phyloP scores from a whole-genome alignment of 2,329 filamentous ascomycete genomes.

The Macrophomina pseudophaseolina region DNA sequence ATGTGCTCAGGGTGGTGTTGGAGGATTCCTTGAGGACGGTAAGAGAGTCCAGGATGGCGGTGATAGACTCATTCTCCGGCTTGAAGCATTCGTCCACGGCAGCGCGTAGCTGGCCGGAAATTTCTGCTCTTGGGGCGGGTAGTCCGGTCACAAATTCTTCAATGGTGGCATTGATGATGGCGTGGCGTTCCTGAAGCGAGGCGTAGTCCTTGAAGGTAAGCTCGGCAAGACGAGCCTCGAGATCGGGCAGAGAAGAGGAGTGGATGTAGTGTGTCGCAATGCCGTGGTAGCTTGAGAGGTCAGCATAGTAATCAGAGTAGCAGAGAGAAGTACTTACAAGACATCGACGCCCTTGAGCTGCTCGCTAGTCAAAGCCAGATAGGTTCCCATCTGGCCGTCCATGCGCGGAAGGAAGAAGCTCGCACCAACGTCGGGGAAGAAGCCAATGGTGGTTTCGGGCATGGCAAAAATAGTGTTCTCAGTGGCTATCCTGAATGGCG shows the following conservation, averaged over 20 bases:
- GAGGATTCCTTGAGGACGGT: conserved; percentile 49
- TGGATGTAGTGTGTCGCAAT: conserved; percentile 96
- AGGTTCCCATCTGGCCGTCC: conserved; percentile 85
- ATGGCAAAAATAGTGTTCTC: conserved; percentile 96
- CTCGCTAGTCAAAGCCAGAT: conserved; percentile 90
- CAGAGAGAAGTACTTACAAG: conserved; percentile 52
- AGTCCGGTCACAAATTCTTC: conserved; percentile 90
- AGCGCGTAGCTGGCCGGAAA: conserved; percentile 72
- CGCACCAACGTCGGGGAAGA: conserved; percentile 97
- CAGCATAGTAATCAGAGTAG: neutral
- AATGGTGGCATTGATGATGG: conserved; percentile 82
- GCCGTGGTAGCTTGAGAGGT: conserved; percentile 67
- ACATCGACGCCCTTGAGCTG: conserved; percentile 80
- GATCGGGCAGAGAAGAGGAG: conserved; percentile 79
- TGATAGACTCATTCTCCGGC: conserved; percentile 62
- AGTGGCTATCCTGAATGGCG: conserved; percentile 94
- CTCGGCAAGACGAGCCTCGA: conserved; percentile 87
- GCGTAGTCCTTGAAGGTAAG: conserved; percentile 85
- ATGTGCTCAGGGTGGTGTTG: conserved; percentile 61
- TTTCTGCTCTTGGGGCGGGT: conserved; percentile 59
- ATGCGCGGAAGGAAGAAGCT: conserved; percentile 94
- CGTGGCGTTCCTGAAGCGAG: conserved; percentile 64
- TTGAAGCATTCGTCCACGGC: conserved; percentile 76
- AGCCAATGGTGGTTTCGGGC: conserved; percentile 97
- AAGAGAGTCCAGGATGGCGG: conserved; percentile 73